Evolutionary conservation across 176 grass and related monocot species (phyloP), one percentile per base, ranked within the genome.

Genomic region (Zea luxurians): DNA sequence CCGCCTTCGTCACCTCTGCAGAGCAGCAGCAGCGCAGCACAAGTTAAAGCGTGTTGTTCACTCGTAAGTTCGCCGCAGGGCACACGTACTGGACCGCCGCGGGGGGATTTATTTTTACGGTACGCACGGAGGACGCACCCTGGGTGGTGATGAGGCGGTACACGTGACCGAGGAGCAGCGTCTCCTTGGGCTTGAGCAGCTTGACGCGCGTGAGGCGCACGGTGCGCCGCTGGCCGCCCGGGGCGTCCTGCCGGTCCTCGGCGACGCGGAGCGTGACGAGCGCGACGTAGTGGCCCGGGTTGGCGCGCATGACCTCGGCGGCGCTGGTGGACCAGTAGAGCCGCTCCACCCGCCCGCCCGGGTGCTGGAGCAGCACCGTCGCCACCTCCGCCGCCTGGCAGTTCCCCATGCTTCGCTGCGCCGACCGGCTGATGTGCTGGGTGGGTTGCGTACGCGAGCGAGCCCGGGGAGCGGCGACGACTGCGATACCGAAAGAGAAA

Each of bases 281-380:
- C 54, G 96, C 88, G 37, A 98, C 92, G 80, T 92, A 90, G 83
- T 98, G 89, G 7, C 96, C 96, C 46, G 95, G 96, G 92, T 98
- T 92, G 85, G 79, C 87, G 59, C 83, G 82, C 96, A 98, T 98
- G 5, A 98, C 92, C 82, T 98, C 92, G 4, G 74, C 78, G 5
- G 88, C 92, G 43, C 66, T 89, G 11, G 86, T 87, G 46, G 96
- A 54, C 83, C 85, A 94, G 80, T 83, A 90, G 11, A 98, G 83
- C 78, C 96, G 77, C 87, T 95, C 92, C 81, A 87, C 83, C 4
- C 83, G 80, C 48, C 96, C 89, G 43, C 89, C 86, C 15, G 92
- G 91, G 82, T 95, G 96, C 66, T 98, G 92, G 6, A 98, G 47
- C 83, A 94, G 75, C 84, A 73, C 88, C n/a, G 86, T 36, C 76